Evolutionary conservation across 1,284 basidiomycete species (phyloP), one percentile per base, ranked within the genome.

Genomic region (Grifola frondosa): DNA sequence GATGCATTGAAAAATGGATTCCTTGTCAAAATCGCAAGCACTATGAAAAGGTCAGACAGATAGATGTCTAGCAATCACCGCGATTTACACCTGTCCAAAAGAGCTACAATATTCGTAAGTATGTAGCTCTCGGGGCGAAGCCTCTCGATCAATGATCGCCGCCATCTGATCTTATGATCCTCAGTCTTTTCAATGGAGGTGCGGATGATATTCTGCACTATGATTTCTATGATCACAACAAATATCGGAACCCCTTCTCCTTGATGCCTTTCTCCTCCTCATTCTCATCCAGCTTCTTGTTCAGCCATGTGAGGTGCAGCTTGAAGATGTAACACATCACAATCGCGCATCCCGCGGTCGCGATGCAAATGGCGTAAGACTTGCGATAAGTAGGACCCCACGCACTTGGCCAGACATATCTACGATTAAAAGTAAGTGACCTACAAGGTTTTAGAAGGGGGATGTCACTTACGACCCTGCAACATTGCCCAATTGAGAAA

Each of bases 401-500:
- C 16, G 35, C 48, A 19, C 45, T 57, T 15, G 67, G 70, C 70
- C 70, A 74, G 28, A 70, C 59, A 44, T 73, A 69, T 19, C 61
- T 63, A 30, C 7, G 17, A 13, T 4, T 28, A 13, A 11, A 6
- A 16, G 29, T 35, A 33, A 30, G 19, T 6, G 23, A 31, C 5
- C 8, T 12, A n/a, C 20, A 5, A 13, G 11, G 13, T 6, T 16
- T 16, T 29, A 11, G 13, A 31, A 6, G 20, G 19, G 11, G 5
- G 11, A 15, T 22, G 20, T 1, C 13, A 57, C 58, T 46, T 33
- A 60, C 73, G 88, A 87, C 54, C 88, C 87, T 33, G 77, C 67
- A 20, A 90, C 71, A 59, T 91, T 90, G 0, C 88, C 87, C 1
- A 85, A 65, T 49, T 84, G 79, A 17, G 81, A 80, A 50, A 85